Base-by-base conservation (phyloP, 345 rosid genomes). In the Citrus medica region DNA sequence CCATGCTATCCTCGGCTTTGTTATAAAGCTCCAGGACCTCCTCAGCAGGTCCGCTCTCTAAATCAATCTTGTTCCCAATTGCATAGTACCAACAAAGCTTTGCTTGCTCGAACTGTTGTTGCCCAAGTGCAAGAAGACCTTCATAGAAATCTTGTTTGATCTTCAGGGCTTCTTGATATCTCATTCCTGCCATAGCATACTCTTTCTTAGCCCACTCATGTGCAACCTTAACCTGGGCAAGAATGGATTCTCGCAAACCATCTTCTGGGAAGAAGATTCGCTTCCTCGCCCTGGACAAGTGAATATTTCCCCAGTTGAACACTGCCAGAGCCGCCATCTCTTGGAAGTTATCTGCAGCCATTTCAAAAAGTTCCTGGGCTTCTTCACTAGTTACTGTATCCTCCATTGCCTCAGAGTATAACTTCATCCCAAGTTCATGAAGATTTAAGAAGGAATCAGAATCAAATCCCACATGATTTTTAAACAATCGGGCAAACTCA, bases 1-100 rank as follows among this genome's bases (percentile, higher is more conserved):
- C 98, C 97, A 96, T 90, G 84, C 92, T 86, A 79, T 94, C 99
- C 85, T 96, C 98, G 14, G 99, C 98, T 90, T 93, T 94, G 92
- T 96, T 96, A 80, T 92, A 96, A 14, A 91, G 95, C 88, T 82
- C 85, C 67, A 96, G 85, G 69, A 96, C 95, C 75, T 92, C 95
- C 83, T 93, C 88, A 19, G 92, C 86, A 51, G 90, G 90, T 28
- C 97, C 95, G 21, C 74, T 80, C 62, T 89, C 93, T 78, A 87
- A 7, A 79, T 90, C 91, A 75, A 89, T 82, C 75, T 92, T 89
- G 83, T 85, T 86, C 68, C 92, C 95, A 46, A 90, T 85, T 22
- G 93, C 98, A 79, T 94, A 84, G 76, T 89, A 92, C 99, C 99
- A 96, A 81, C 88, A 89, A 81, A 96, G 97, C 87, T 92, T 94